phyloP scores from a whole-genome alignment of 2,329 filamentous ascomycete genomes.

The Pseudogymnoascus sp. region DNA sequence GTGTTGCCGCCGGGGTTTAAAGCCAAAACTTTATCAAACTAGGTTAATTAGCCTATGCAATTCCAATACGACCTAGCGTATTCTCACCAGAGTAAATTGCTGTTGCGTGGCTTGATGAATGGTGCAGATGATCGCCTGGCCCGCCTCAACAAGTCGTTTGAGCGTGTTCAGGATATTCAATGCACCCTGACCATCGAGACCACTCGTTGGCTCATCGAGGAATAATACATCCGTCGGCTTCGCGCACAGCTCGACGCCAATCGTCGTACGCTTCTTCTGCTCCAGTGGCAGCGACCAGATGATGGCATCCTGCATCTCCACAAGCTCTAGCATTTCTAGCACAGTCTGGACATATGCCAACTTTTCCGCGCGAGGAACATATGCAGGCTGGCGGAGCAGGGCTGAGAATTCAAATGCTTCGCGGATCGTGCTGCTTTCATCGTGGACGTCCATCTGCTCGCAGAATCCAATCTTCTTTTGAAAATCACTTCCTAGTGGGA shows the following conservation, averaged over 20 bases:
- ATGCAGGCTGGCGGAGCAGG: slow-evolving; percentile 72
- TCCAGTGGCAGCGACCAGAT: slow-evolving; percentile 54
- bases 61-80: background rate
- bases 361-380: slow-evolving; percentile 65
- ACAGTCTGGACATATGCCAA: slow-evolving; percentile 81
- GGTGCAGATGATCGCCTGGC: slow-evolving; percentile 46
- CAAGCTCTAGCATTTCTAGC: slow-evolving; percentile 50
- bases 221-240: slow-evolving; percentile 52
- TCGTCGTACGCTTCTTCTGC: slow-evolving; percentile 53
- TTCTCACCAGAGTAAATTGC: background rate
- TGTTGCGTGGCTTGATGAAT: slow-evolving; percentile 47
- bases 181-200: slow-evolving; percentile 54
- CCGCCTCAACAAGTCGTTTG: slow-evolving; percentile 47
- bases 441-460: slow-evolving; percentile 84
- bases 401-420: slow-evolving; percentile 85
- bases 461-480: slow-evolving; percentile 69
- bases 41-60: slow-evolving; percentile 20
- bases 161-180: slow-evolving; percentile 56
- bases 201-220: slow-evolving; percentile 52
- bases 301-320: slow-evolving; percentile 56
- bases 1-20: slow-evolving; percentile 56
- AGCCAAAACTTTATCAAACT: slow-evolving; percentile 54
- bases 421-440: slow-evolving; percentile 73
- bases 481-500: slow-evolving; percentile 68
- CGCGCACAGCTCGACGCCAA: slow-evolving; percentile 50